Conservation (phyloP, 345 rosid species). For the Excoecaria agallocha region DNA sequence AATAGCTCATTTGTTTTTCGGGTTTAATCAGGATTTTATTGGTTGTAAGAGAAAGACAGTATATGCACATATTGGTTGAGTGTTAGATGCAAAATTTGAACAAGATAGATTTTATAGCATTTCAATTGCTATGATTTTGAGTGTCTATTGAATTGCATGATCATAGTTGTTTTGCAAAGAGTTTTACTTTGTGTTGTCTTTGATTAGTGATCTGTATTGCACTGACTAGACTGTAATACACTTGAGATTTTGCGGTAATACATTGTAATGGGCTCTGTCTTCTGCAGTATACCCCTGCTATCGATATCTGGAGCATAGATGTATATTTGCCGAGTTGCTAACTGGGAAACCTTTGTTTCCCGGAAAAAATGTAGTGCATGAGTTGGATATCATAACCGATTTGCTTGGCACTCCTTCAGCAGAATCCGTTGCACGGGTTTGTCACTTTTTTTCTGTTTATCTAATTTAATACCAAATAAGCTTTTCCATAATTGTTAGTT, state of each 20-base stretch:
- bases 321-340: constrained; percentile 93
- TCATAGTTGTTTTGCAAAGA: background rate
- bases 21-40: constrained; percentile 1
- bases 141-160: background rate
- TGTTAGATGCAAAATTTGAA: background rate
- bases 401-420: constrained; percentile 90
- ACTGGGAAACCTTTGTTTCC: constrained; percentile 92
- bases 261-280: constrained; percentile 14
- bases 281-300: constrained; percentile 96
- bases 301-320: constrained; percentile 97
- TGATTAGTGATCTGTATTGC: background rate
- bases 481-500: constrained; percentile 27
- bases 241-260: constrained; percentile 11
- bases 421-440: constrained; percentile 74
- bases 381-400: constrained; percentile 91
- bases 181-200: background rate
- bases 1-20: background rate
- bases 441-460: constrained; percentile 28
- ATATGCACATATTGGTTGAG: background rate
- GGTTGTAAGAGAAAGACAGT: background rate
- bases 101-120: background rate
- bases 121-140: background rate
- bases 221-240: background rate
- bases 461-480: constrained; percentile 12
- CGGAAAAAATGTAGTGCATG: constrained; percentile 91